Evolutionary conservation across 2,329 filamentous ascomycete species (phyloP).

Genomic region (Aspergillus pseudonomiae): DNA sequence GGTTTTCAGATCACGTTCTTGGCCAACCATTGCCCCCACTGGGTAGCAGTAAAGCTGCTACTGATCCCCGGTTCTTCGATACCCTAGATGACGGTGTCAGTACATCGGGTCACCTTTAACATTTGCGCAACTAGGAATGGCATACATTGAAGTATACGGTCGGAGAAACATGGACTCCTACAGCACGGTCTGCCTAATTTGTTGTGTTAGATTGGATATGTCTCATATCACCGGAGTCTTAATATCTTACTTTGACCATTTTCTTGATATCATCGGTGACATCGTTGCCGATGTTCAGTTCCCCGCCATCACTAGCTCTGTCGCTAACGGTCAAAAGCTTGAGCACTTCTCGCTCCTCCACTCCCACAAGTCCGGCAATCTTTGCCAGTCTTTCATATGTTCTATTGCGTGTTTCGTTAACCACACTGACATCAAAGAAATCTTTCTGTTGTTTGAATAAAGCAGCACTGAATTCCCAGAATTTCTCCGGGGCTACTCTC

Average conservation of each 20-base stretch:
- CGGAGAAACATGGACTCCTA: slow-evolving; percentile 87
- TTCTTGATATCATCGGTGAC: slow-evolving; percentile 86
- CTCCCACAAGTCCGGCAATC: slow-evolving; percentile 68
- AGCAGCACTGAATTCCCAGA: slow-evolving; percentile 75
- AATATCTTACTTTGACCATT: slow-evolving; percentile 67
- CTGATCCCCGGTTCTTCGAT: slow-evolving; percentile 78
- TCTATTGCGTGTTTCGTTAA: slow-evolving; percentile 79
- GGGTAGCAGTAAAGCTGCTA: slow-evolving; percentile 74
- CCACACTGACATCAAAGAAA: slow-evolving; percentile 84
- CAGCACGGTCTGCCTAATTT: slow-evolving; percentile 62
- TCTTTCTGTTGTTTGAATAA: slow-evolving; percentile 71
- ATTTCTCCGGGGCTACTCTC: slow-evolving; percentile 68
- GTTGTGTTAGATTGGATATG: slow-evolving; percentile 20
- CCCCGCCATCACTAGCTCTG: slow-evolving; percentile 67
- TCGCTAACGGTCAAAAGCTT: slow-evolving; percentile 69
- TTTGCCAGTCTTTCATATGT: slow-evolving; percentile 80
- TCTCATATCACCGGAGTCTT: slow-evolving; percentile 4
- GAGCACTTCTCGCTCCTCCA: slow-evolving; percentile 72
- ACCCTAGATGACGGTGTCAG: slow-evolving; percentile 47
- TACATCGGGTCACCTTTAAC: slow-evolving; percentile 7
- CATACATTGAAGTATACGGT: slow-evolving; percentile 80
- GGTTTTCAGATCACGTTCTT: slow-evolving; percentile 59
- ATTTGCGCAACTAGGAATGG: slow-evolving; percentile 7
- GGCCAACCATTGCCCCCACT: slow-evolving; percentile 84
- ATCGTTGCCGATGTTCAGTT: slow-evolving; percentile 75